Evolutionary conservation across 2,329 filamentous ascomycete genomes (phyloP), one percentile per base, ranked within the genome.

Genomic region (Ceratocystis lukuohia): DNA sequence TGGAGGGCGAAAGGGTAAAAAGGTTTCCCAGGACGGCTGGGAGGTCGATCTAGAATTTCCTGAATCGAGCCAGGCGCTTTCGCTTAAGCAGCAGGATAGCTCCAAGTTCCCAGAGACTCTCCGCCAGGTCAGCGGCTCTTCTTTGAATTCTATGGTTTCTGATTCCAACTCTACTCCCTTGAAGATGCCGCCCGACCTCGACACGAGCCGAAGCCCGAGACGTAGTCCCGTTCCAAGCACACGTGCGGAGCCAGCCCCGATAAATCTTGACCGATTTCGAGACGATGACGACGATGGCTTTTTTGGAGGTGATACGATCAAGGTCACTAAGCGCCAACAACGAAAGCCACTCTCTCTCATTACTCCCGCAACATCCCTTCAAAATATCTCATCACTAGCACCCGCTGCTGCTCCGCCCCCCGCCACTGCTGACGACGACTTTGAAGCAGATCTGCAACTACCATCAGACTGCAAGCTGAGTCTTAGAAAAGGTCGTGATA

Each of bases 1-100:
- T 44, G 92, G 92, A 62, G 85, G 85, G 68, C 83, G 84, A 70
- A 91, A 87, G 72, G 80, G 88, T 22, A 87, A 85, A 72, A 88
- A 84, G 72, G 84, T 87, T 50, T 84, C 89, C 68, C 85, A 89
- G 69, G 88, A 91, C 71, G 89, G 93, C 74, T 93, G 89, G 86
- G 87, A 85, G 69, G 88, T 91, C 70, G 89, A 93, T 71, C 76
- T 93, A 62, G 88, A 89, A 71, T 75, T 91, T 17, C 86, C 88
- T 2, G 80, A 81, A 48, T 74, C 78, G 1, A 80, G 81, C 37
- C 80, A 84, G 68, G 79, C 78, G 5, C 77, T 91, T 68, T 82
- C 84, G 70, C 81, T 93, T 69, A 90, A 88, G 74, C 77, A 79
- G 20, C 80, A 81, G 66, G 84, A 85, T 67, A 79, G 80, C 61